Evolutionary conservation across 371 early-diverging fungal genomes (phyloP).

Genomic region (Entomophthora muscae): DNA sequence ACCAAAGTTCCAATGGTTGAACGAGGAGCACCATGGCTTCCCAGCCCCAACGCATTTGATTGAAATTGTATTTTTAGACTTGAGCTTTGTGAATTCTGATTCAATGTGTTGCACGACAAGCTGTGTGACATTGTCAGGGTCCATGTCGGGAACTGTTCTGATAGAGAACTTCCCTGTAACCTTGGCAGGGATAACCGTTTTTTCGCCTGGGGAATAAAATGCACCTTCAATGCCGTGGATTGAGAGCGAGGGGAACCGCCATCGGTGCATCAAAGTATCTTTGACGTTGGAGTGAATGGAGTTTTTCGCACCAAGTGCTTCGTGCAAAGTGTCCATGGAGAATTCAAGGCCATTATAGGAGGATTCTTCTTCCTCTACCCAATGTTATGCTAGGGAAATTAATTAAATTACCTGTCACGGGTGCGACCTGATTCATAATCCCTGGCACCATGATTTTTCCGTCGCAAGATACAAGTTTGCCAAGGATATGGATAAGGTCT

Average conservation of each 20-base stretch:
- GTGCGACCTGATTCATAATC: slow-evolving; percentile 78
- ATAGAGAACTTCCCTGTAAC: slow-evolving; percentile 94
- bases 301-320: slow-evolving; percentile 57
- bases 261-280: slow-evolving; percentile 69
- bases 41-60: slow-evolving; percentile 69
- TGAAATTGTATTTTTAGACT: slow-evolving; percentile 61
- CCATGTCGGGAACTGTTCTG: slow-evolving; percentile 84
- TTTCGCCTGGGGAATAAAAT: slow-evolving; percentile 80
- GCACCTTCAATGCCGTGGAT: slow-evolving; percentile 96
- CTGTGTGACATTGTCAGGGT: slow-evolving; percentile 54
- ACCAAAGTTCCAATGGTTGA: slow-evolving; percentile 82
- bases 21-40: slow-evolving; percentile 83
- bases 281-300: slow-evolving; percentile 57
- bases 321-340: slow-evolving; percentile 52
- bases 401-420: slow-evolving; percentile 37
- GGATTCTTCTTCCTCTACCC: slow-evolving; percentile 44
- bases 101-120: slow-evolving; percentile 53
- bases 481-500: slow-evolving; percentile 67
- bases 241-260: slow-evolving; percentile 90
- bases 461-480: slow-evolving; percentile 60
- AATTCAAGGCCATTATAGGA: slow-evolving; percentile 75
- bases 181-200: slow-evolving; percentile 93
- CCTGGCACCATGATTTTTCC: slow-evolving; percentile 87
- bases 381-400: not conserved
- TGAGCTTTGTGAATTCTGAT: slow-evolving; percentile 71